Evolutionary conservation across 164 flowering plant genomes (phyloP).

Genomic region (Tinospora cordifolia): DNA sequence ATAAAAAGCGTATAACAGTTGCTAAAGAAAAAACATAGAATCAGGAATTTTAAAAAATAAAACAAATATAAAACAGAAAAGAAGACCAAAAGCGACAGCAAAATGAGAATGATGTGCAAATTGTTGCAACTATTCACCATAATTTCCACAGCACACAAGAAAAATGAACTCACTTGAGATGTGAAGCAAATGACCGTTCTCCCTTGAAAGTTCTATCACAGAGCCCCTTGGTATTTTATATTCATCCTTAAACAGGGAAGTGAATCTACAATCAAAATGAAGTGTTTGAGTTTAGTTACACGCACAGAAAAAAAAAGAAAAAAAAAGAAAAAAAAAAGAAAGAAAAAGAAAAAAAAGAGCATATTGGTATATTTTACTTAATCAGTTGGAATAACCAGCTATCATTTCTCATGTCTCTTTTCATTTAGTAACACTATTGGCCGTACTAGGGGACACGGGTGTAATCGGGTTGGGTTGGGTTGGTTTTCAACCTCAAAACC

Average conservation of each 20-base stretch:
- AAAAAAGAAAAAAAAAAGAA: neutral
- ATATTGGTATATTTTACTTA: neutral
- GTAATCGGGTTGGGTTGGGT: too few species aligned
- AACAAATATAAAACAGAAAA: neutral
- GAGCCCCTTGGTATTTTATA: constrained; percentile 68
- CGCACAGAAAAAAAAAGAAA: too few species aligned
- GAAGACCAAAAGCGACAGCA: neutral
- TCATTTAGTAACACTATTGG: neutral
- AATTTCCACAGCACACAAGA: neutral
- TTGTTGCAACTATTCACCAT: neutral
- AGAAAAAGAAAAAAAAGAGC: neutral
- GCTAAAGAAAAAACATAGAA: too few species aligned
- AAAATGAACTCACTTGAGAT: constrained; percentile 50
- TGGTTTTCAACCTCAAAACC: too few species aligned
- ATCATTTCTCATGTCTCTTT: neutral
- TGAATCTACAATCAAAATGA: constrained; percentile 48
- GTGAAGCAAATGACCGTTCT: constrained; percentile 53
- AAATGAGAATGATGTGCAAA: neutral
- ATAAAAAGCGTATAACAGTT: too few species aligned
- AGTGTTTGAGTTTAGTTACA: neutral
- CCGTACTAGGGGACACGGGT: too few species aligned
- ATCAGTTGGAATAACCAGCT: neutral
- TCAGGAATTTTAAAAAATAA: too few species aligned
- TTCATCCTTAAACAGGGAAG: constrained; percentile 88
- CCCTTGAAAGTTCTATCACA: constrained; percentile 70